A percentile compares a stretch with the other conserved stretches of the same genome.
Evolutionary conservation across 192 early-diverging fungal species (phyloP).

Genomic region (Mortierella claussenii): DNA sequence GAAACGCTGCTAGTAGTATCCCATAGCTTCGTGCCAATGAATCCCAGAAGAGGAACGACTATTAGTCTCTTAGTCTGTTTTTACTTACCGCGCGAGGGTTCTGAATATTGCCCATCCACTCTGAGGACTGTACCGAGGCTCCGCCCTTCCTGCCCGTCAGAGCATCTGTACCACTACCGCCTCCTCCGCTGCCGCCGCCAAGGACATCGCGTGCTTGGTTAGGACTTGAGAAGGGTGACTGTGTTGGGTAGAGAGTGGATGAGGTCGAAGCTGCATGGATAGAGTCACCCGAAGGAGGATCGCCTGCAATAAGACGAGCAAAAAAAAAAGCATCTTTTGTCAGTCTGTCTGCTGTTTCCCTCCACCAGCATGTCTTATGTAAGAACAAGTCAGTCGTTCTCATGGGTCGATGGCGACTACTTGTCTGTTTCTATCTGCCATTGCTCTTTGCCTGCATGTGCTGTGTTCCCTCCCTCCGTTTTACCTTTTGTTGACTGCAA

Average conservation of each 20-base stretch:
- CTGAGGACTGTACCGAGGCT: constrained; percentile 13
- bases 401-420: too few species aligned
- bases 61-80: too few species aligned
- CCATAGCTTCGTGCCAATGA: too few species aligned
- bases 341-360: too few species aligned
- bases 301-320: background rate
- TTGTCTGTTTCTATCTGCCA: too few species aligned
- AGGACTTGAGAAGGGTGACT: constrained; percentile 11
- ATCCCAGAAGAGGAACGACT: too few species aligned
- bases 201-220: constrained; percentile 35
- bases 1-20: too few species aligned
- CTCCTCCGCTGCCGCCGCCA: constrained; percentile 29
- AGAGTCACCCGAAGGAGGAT: constrained; percentile 26
- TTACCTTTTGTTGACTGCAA: constrained; percentile 33
- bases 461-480: too few species aligned
- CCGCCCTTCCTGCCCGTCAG: constrained; percentile 1
- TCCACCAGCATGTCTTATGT: too few species aligned
- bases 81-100: constrained; percentile 35
- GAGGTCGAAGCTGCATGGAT: constrained; percentile 15
- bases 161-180: constrained; percentile 8
- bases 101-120: constrained; percentile 45
- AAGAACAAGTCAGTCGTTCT: too few species aligned
- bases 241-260: constrained; percentile 19
- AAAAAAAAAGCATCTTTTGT: background rate
- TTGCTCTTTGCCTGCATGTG: too few species aligned